Conservation (phyloP, 192 early-diverging fungal species). For the Gryganskiella cystojenkinii region DNA sequence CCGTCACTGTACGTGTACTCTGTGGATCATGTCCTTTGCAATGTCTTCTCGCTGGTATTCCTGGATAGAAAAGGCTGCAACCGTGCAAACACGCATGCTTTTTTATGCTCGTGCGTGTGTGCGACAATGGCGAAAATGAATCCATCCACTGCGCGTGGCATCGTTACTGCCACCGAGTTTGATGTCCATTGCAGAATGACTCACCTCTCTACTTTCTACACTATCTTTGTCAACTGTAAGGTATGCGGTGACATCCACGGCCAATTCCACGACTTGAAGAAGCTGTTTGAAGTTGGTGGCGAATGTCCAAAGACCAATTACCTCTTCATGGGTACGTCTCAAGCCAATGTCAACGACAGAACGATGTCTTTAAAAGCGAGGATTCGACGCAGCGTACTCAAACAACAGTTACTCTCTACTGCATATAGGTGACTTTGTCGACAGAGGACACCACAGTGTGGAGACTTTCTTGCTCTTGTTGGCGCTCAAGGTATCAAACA, state of each 20-base stretch:
- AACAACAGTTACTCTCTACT: not conserved
- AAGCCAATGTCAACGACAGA: no score
- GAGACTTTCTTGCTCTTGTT: conserved; percentile 97
- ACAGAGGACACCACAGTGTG: conserved; percentile 95
- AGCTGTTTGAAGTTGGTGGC: conserved; percentile 93
- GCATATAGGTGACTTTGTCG: conserved; percentile 87
- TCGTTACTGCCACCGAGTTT: not conserved
- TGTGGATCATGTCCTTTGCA: not conserved
- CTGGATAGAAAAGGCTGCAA: no score
- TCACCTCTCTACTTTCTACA: not conserved
- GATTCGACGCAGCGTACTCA: no score
- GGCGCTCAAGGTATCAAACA: conserved; percentile 81
- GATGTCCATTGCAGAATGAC: not conserved
- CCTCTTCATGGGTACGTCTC: conserved; percentile 90
- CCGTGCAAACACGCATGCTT: no score
- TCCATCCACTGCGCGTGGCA: not conserved
- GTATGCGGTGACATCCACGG: conserved; percentile 98
- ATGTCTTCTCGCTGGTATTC: not conserved
- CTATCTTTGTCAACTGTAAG: conserved; percentile 18
- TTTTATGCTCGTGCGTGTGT: not conserved
- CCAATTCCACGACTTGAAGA: conserved; percentile 96
- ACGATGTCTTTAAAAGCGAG: not conserved
- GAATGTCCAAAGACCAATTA: conserved; percentile 98
- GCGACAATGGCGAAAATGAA: not conserved
- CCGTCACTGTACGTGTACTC: conserved; percentile 81